Evolutionary conservation across 1,284 basidiomycete genomes (phyloP).

Genomic region (Volvariella surrecta): DNA sequence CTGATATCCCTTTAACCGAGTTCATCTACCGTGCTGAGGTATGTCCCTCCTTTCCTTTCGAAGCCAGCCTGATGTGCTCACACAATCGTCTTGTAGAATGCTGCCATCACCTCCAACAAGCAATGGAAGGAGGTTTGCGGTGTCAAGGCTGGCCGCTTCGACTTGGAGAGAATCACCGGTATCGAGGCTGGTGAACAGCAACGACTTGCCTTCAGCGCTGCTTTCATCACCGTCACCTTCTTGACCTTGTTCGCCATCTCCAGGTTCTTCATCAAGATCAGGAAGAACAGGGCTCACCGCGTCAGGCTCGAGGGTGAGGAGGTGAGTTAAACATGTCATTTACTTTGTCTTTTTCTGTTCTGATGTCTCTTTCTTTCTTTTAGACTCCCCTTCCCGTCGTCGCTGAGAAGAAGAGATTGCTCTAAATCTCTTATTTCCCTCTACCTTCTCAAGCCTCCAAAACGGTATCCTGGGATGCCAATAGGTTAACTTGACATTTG

Average conservation of each 20-base stretch:
- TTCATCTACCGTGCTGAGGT: slow-evolving; percentile 75
- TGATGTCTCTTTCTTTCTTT: neutral
- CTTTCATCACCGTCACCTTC: slow-evolving; percentile 36
- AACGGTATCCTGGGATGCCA: no score
- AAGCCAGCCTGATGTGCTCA: neutral
- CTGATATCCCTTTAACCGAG: slow-evolving; percentile 67
- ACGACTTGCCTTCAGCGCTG: slow-evolving; percentile 30
- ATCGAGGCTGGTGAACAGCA: slow-evolving; percentile 11
- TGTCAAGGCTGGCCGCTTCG: slow-evolving; percentile 20
- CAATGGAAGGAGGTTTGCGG: slow-evolving; percentile 59
- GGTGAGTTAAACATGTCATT: neutral
- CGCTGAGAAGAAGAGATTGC: neutral
- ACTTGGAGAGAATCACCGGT: slow-evolving; percentile 24
- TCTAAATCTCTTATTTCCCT: neutral
- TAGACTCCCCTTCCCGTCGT: slow-evolving; percentile 1
- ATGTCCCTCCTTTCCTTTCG: slow-evolving; percentile 12
- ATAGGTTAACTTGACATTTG: no score
- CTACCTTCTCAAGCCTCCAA: no score
- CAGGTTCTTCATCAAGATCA: neutral
- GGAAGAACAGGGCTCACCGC: neutral
- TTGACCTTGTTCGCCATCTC: slow-evolving; percentile 33
- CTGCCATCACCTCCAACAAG: slow-evolving; percentile 59
- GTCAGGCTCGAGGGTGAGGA: neutral
- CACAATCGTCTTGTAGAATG: slow-evolving; percentile 31
- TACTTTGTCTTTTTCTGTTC: neutral